Evolutionary conservation across 495 filamentous ascomycete genomes (phyloP).

Genomic region (Penicillium robsamsonii): DNA sequence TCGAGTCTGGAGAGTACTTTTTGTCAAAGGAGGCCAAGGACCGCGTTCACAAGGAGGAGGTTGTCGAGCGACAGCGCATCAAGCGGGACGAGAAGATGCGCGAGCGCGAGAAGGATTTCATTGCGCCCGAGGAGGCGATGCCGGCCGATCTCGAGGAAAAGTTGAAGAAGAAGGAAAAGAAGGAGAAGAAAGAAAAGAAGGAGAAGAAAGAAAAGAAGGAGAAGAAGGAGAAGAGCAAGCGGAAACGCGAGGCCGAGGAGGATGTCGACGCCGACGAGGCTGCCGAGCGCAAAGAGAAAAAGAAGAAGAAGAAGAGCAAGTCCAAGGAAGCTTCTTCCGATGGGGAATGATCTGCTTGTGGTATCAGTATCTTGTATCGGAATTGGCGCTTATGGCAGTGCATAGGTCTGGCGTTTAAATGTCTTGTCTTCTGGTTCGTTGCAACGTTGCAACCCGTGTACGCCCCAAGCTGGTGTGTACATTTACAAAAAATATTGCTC

Average conservation of each 20-base stretch:
- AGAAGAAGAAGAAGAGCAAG: constrained; percentile 50
- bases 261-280: constrained; percentile 33
- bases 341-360: constrained; percentile 29
- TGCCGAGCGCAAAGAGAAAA: constrained; percentile 44
- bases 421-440: constrained; percentile 18
- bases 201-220: constrained; percentile 50
- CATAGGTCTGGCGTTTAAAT: constrained; percentile 33
- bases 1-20: constrained; percentile 98
- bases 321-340: constrained; percentile 38
- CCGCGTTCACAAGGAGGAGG: constrained; percentile 70
- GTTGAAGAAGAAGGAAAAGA: constrained; percentile 57
- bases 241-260: constrained; percentile 42
- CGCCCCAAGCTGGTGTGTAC: constrained; percentile 16
- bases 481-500: constrained; percentile 20
- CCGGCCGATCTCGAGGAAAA: constrained; percentile 52
- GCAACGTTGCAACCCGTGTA: constrained; percentile 12
- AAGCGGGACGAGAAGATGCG: constrained; percentile 88
- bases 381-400: constrained; percentile 35
- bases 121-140: constrained; percentile 72
- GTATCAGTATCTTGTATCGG: constrained; percentile 22
- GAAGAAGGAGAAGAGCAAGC: constrained; percentile 42
- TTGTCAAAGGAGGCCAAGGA: constrained; percentile 88
- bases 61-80: constrained; percentile 74
- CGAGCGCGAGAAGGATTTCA: constrained; percentile 78
- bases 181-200: constrained; percentile 50